Evolutionary conservation across 1,139 yeast species (phyloP).

Genomic region (Trichomonascaceae sp.): DNA sequence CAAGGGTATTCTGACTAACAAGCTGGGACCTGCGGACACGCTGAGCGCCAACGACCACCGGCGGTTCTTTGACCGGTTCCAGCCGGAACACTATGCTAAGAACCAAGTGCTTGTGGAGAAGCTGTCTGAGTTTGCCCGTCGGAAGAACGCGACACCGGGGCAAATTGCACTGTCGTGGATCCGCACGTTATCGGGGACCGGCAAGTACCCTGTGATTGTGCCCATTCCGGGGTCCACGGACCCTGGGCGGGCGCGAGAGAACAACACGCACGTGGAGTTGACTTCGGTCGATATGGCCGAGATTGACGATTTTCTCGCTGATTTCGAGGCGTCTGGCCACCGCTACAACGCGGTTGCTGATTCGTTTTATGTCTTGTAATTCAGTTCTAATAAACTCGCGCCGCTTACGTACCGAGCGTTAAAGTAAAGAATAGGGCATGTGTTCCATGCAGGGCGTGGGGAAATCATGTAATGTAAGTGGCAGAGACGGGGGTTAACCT

Average conservation of each 20-base stretch:
- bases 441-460: too few species aligned
- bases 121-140: conserved; percentile 33
- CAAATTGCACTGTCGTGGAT: conserved; percentile 70
- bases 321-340: conserved; percentile 33
- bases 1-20: conserved; percentile 65
- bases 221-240: conserved; percentile 74
- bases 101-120: conserved; percentile 40
- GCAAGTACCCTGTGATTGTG: conserved; percentile 43
- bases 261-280: conserved; percentile 36
- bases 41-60: conserved; percentile 46
- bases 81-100: conserved; percentile 38
- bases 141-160: conserved; percentile 40
- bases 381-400: too few species aligned
- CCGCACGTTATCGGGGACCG: conserved; percentile 21
- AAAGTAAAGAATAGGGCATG: too few species aligned
- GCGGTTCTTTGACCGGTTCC: conserved; percentile 41
- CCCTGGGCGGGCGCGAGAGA: conserved; percentile 43
- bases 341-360: conserved; percentile 30
- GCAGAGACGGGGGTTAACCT: too few species aligned
- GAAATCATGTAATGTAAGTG: too few species aligned
- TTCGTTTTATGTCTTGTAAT: too few species aligned
- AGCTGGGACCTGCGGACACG: conserved; percentile 36
- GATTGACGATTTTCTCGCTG: conserved; percentile 29
- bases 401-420: too few species aligned
- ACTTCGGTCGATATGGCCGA: conserved; percentile 39